These are phyloP conservation scores for Lentinula edodes DNA, from an alignment of 768 basidiomycete genomes.

Conservation along the genomic window DNA sequence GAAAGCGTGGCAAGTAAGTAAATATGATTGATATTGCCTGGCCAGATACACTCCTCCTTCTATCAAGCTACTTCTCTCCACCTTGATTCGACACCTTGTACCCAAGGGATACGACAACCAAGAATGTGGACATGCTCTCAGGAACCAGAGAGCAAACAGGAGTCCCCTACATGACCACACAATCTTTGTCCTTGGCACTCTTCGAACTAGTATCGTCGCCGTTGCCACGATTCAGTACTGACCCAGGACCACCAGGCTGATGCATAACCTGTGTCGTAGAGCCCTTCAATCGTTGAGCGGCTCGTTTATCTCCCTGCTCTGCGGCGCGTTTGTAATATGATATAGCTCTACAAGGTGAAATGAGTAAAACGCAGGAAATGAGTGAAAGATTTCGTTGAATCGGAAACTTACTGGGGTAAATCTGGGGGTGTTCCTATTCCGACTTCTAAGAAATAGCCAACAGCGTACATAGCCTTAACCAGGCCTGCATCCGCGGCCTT, in stretches of 20 bases:
- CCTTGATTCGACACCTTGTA: not conserved
- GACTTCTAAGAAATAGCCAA: conserved; percentile 96
- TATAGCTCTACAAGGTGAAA: conserved; percentile 44
- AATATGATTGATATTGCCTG: not conserved
- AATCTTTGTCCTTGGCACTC: conserved; percentile 59
- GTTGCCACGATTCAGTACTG: conserved; percentile 56
- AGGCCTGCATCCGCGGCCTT: conserved; percentile 91
- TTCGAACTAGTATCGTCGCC: conserved; percentile 28
- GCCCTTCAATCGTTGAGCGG: conserved; percentile 70
- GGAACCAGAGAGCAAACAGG: not conserved
- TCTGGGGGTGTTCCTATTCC: conserved; percentile 78
- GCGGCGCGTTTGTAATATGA: conserved; percentile 87
- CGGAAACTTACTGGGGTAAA: conserved; percentile 53
- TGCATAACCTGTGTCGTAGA: conserved; percentile 48
- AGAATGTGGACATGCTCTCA: too few relatives aligned
- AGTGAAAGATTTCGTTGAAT: conserved; percentile 3
- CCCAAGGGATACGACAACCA: not conserved
- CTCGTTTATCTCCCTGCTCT: conserved; percentile 91
- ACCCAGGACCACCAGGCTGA: conserved; percentile 54
- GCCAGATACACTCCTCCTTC: too few relatives aligned
- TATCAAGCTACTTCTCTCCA: not conserved
- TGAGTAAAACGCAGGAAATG: conserved; percentile 2
- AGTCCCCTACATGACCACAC: conserved; percentile 73
- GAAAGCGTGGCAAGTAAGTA: not conserved
- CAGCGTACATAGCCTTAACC: conserved; percentile 95